Base-by-base conservation (phyloP, 2,329 filamentous ascomycete species). In the Sphaerulina vaccinii region DNA sequence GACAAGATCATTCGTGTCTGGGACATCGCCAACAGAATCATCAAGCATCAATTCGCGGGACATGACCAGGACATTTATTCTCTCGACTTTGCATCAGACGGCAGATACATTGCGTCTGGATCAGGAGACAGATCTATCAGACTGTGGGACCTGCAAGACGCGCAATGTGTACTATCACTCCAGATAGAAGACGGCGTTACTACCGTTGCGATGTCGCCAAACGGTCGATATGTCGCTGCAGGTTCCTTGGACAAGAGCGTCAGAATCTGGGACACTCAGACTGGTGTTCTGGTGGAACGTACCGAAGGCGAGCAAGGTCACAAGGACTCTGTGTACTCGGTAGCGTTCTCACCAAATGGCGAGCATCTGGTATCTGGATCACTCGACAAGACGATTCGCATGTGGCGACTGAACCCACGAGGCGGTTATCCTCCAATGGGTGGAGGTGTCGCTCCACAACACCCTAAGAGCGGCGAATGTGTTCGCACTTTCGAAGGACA, bases 11-110 rank as follows among this genome's bases (percentile, higher is more conserved):
- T 99, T 68, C 81, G 93, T 65, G 90, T 99, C 45, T 99, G 93
- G 93, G 93, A 99, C 69, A 97, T 99, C 62, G n/a, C n/a, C 79
- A 81, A 49, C 81, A 77, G 90, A 62, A 85, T 83, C 7, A 97
- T 99, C 68, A 88, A 90, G 65, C 90, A 93, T 68, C 90, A 90
- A 33, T 97, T 99, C 73, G 81, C 85, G n/a, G 93, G 93, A 19
- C 93, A 99, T 72, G 93, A 99, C 72, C 92, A 99, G 72, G 93
- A 99, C 62, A 99, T 99, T 58, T 97, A 97, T 73, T 95, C 89
- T 4, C 79, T 97, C 3, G 93, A 97, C 72, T 99, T 96, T 71
- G 88, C 92, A 24, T 86, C 90, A 36, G 95, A 96, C 63, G 92
- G 92, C 32, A 87, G 90, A 48, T 90, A 90, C 52, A 97, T 99